These are phyloP conservation scores for Malassezia equina DNA, from an alignment of 1,284 basidiomycete genomes.

Conservation along the genomic window DNA sequence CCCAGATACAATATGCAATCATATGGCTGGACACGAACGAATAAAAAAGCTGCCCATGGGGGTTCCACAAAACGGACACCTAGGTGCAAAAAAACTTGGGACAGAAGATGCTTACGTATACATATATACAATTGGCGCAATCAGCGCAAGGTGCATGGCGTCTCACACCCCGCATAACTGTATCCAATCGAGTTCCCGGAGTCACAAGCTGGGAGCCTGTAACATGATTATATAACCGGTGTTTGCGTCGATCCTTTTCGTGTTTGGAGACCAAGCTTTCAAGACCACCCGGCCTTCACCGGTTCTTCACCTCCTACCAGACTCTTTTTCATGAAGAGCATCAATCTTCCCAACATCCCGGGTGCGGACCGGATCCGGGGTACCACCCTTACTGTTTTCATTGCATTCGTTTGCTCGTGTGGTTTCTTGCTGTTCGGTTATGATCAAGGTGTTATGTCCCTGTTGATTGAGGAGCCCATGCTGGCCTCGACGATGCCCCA, in stretches of 20 bases:
- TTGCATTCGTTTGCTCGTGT: slow-evolving; percentile 13
- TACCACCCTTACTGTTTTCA: neutral
- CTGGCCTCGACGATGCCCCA: slow-evolving; percentile 12
- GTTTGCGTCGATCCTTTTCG: neutral
- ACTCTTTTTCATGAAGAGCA: neutral
- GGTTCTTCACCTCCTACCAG: neutral
- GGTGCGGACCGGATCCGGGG: slow-evolving; percentile 8
- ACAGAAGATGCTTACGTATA: neutral
- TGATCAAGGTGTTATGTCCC: slow-evolving; percentile 61
- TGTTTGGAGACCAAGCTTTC: neutral
- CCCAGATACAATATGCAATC: neutral
- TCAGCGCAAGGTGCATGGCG: neutral
- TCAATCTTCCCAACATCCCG: slow-evolving; percentile 8
- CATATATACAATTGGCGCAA: neutral
- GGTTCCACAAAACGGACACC: neutral
- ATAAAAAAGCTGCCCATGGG: neutral
- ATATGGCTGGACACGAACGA: neutral
- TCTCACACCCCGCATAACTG: neutral
- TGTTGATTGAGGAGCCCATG: slow-evolving; percentile 46
- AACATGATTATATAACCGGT: neutral
- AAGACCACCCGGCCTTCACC: neutral
- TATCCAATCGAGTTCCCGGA: neutral
- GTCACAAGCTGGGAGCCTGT: neutral
- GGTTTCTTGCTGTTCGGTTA: slow-evolving; percentile 55
- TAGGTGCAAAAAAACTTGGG: neutral